Evolutionary conservation across 169 alveolate species (phyloP), one percentile per base, ranked within the genome.

Genomic region (Eimeria zaria): DNA sequence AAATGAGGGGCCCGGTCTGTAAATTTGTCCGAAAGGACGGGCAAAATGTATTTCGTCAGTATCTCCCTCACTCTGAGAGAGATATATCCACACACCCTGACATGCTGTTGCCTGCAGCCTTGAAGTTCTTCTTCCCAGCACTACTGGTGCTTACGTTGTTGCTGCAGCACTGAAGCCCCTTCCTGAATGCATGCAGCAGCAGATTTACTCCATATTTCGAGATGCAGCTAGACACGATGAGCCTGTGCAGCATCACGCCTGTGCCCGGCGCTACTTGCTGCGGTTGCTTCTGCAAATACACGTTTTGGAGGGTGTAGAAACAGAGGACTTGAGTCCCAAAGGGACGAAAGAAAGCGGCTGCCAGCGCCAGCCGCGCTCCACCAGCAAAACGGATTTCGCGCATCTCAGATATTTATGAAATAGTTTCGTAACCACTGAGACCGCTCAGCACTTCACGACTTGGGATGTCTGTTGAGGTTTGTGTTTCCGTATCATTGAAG

Each of bases 401-500:
- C 20, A 67, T 4, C 76, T 67, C 9, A 62, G 39, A 62, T 11
- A 2, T 11, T 20, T 62, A 62, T n/a, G 51, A 55, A 60, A 84
- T 84, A 18, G 91, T 84, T 84, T 84, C 91, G n/a, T 84, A 84
- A 60, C 76, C 91, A 14, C 91, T 84, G 78, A 84, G 76, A 27
- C 78, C 91, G 39, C 53, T 16, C 12, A 76, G 14, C 39, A 24
- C 87, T 0, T 44, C 87, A 39, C 8, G 60, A 18, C 39, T 39
- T 76, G 53, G 73, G n/a, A 73, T 51, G 73, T 46, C 46, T 46
- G 90, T n/a, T 53, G 73, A 0, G 12, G 60, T 12, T 7, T 16
- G 20, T 9, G 58, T 48, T 3, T 53, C 62, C 27, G 78, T 60
- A 51, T 58, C 76, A 20, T 33, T 24, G 58, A 53, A 33, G 18